phyloP scores from a whole-genome alignment of 78 protist genomes.

The Pelomyxa schiedti region DNA sequence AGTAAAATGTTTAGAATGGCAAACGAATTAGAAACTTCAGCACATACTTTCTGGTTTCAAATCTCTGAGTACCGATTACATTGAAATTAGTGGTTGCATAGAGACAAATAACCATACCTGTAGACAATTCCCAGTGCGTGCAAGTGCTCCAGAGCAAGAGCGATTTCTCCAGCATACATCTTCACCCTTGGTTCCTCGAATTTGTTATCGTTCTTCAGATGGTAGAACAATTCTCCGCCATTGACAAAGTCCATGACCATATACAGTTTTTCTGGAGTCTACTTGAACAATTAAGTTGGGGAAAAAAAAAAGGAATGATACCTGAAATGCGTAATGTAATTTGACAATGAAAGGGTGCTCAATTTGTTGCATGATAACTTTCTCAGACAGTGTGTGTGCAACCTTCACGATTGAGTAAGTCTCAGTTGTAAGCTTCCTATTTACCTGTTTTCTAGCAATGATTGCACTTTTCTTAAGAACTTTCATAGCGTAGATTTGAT shows the following conservation, averaged over 20 bases:
- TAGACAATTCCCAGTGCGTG: conserved; percentile 76
- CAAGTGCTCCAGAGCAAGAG: conserved; percentile 62
- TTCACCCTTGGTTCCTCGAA: conserved; percentile 59
- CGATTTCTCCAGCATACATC: conserved; percentile 77
- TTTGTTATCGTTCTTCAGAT: conserved; percentile 66
- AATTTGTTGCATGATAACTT: conserved; percentile 65
- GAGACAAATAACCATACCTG: too few relatives aligned
- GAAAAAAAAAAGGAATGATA: too few relatives aligned
- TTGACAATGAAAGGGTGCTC: conserved; percentile 79
- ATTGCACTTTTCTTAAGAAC: conserved; percentile 59
- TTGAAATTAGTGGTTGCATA: conserved; percentile 24
- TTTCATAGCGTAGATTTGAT: conserved; percentile 78
- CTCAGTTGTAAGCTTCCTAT: neutral
- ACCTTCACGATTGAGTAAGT: conserved; percentile 14
- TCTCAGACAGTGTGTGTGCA: conserved; percentile 80
- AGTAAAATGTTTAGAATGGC: too few relatives aligned
- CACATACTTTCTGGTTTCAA: conserved; percentile 96
- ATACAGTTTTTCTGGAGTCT: conserved; percentile 68
- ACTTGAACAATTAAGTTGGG: too few relatives aligned
- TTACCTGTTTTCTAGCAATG: conserved; percentile 42
- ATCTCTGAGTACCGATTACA: conserved; percentile 49
- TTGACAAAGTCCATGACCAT: conserved; percentile 61
- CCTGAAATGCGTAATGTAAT: conserved; percentile 87
- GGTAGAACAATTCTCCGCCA: conserved; percentile 82
- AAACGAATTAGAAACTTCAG: too few relatives aligned